Evolutionary conservation across 1,284 basidiomycete species (phyloP), one percentile per base, ranked within the genome.

Genomic region (Boletus mariae): DNA sequence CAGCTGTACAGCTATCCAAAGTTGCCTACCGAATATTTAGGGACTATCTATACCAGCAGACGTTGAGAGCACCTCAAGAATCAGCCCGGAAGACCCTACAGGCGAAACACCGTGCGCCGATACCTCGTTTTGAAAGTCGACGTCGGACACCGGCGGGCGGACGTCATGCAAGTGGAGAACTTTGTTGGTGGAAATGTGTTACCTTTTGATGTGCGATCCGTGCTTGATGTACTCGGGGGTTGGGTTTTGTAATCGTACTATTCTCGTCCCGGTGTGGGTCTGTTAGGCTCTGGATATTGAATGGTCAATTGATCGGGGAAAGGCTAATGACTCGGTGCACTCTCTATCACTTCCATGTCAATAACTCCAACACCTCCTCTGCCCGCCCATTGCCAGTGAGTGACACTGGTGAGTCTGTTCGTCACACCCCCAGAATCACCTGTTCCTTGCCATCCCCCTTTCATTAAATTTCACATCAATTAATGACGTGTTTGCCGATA

Each of bases 41-140:
- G 20, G 20, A 20, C 20, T 20, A 20, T 20, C 20, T 20, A 20
- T 20, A 20, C 20, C 20, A 20, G 20, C 20, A 20, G 20, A 20
- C 20, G 20, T 20, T 20, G 20, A 20, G 20, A 20, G 20, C 20
- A 20, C 20, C 20, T 20, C 20, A 20, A 20, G 20, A 20, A 20
- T 20, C 20, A 20, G 20, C 20, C 20, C 20, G 20, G 20, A 20
- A 20, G 20, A 20, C 20, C 20, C 20, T 20, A 20, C 20, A 20
- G 20, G 20, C 20, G 20, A 20, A 20, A 20, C 87, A 3, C 97
- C 96, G 65, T 99, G 99, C 1, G 78, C 94, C 1, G 94, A 96
- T 0, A 98, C 95, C 70, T 99, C 97, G 66, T 98, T 96, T 76
- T 99, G 97, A 78, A 98, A 99, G 62, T 99, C 97, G 51, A 97